Base-by-base conservation (phyloP, 257 asterid genomes). In the Ligustrum vulgare region DNA sequence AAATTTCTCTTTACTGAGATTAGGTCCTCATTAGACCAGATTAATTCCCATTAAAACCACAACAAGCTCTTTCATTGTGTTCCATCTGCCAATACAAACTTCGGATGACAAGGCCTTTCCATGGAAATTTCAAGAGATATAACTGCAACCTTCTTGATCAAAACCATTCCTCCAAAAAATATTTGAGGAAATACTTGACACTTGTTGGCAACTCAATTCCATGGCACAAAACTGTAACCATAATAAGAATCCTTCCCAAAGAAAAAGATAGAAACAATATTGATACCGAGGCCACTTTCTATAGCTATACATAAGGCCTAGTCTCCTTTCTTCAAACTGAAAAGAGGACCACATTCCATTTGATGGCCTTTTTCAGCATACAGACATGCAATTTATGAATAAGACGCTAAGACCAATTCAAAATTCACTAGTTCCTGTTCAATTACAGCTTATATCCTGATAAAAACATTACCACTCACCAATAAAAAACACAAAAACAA, bases 311-410 rank as follows among this genome's bases (percentile, higher is more conserved):
- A 8, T 54, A 60, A 60, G 67, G 34, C 32, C 32, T 11, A 7
- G 34, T 54, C 32, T 22, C 66, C 66, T 22, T 31, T 23, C 33
- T 22, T 8, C 33, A 60, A 22, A 60, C 67, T 60, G 15, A 60
- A 22, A 60, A 4, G 67, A 31, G 16, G 16, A 25, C 18, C 7
- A n/a, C 5, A 60, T 60, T 60, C 22, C 16, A 60, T 22, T 22
- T 60, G 67, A 60, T 60, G 67, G 67, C 67, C 67, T 60, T 34
- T 60, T 60, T 60, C 66, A 60, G 34, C 16, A 11, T 25, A 23
- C 5, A 58, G 35, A 56, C 18, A 11, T 60, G 67, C 33, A 60
- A 60, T 60, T 9, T 10, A 11, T 0, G 35, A 60, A 60, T 22
- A 60, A 60, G 34, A 60, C 3, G 18, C 67, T 25, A 60, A 4